Evolutionary conservation across 345 rosid species (phyloP).

Genomic region (Populus ilicifolia): DNA sequence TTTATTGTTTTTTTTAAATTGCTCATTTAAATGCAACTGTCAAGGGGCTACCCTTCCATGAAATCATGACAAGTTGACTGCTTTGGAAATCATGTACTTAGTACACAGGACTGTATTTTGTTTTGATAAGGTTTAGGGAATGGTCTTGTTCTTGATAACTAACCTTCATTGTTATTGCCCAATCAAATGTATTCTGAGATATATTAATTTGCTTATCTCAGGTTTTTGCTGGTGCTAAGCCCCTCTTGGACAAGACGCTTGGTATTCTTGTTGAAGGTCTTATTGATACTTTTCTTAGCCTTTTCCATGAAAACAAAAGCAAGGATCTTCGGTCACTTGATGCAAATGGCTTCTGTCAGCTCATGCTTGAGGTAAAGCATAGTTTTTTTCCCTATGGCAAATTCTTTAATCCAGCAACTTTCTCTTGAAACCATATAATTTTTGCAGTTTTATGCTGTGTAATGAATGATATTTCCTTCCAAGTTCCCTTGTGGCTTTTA

Average conservation of each 20-base stretch:
- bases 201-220: slow-evolving; percentile 19
- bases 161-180: not conserved
- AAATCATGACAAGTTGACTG: not conserved
- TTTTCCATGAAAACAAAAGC: slow-evolving; percentile 66
- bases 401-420: not conserved
- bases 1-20: not conserved
- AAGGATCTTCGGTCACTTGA: slow-evolving; percentile 66
- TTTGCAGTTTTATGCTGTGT: not conserved
- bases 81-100: not conserved
- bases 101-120: not conserved
- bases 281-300: slow-evolving; percentile 79
- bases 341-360: slow-evolving; percentile 95
- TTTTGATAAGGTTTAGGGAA: not conserved
- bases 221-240: slow-evolving; percentile 97
- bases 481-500: not conserved
- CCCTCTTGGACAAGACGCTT: slow-evolving; percentile 83
- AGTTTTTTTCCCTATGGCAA: not conserved
- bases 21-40: not conserved
- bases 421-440: not conserved
- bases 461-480: not conserved
- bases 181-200: not conserved
- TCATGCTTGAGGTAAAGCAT: slow-evolving; percentile 85
- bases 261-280: slow-evolving; percentile 95
- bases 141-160: not conserved
- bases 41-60: not conserved